phyloP scores from a whole-genome alignment of 768 basidiomycete genomes.

The Mycena vulgaris region DNA sequence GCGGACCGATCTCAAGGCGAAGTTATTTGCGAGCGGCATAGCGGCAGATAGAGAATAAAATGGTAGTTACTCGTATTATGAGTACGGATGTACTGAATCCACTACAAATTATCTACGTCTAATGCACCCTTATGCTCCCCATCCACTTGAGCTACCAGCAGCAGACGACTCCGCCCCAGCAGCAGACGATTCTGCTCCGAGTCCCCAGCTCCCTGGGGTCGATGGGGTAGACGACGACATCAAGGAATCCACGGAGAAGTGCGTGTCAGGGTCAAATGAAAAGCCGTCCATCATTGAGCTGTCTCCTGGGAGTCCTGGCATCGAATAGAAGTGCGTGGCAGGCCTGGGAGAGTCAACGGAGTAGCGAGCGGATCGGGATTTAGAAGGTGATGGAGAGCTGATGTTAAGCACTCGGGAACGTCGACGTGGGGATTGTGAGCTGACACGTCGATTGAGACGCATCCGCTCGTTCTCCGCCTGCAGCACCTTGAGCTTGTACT shows the following conservation, averaged over 20 bases:
- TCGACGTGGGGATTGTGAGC: slow-evolving; percentile 1
- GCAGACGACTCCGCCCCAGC: too few species aligned
- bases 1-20: slow-evolving; percentile 1
- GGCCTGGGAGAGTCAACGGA: background rate
- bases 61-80: slow-evolving; percentile 18
- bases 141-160: too few species aligned
- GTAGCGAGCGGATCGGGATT: background rate
- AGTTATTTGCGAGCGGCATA: slow-evolving; percentile 20
- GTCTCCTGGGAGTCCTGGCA: too few species aligned
- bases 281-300: too few species aligned
- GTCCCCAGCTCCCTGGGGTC: too few species aligned
- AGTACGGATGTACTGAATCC: slow-evolving; percentile 23
- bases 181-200: too few species aligned
- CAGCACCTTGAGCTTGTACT: slow-evolving; percentile 12
- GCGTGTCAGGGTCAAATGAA: too few species aligned
- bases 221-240: too few species aligned
- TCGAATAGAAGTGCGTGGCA: background rate
- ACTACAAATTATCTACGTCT: background rate
- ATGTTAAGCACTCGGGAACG: slow-evolving; percentile 1
- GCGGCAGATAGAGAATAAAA: slow-evolving; percentile 3
- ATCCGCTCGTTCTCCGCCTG: slow-evolving; percentile 6
- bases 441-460: background rate
- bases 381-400: slow-evolving; percentile 11
- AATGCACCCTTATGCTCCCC: too few species aligned
- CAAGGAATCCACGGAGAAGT: too few species aligned